These are phyloP conservation scores for Penicillium hordei DNA, from an alignment of 2,329 filamentous ascomycete species.

Conservation along the genomic window DNA sequence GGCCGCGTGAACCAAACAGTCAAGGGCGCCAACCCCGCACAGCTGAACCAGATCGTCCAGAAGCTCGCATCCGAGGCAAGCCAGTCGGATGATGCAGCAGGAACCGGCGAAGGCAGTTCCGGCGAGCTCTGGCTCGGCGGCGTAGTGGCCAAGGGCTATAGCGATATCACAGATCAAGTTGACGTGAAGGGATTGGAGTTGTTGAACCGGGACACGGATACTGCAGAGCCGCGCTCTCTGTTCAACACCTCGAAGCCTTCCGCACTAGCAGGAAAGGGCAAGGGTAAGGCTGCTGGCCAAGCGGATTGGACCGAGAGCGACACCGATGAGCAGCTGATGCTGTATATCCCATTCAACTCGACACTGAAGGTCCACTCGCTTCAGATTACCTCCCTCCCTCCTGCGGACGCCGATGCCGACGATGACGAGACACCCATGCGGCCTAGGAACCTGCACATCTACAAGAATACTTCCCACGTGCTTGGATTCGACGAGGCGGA, in stretches of 20 bases:
- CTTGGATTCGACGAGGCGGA: constrained; percentile 95
- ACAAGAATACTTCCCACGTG: constrained; percentile 83
- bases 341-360: constrained; percentile 86
- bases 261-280: constrained; percentile 49
- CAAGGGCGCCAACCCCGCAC: constrained; percentile 69
- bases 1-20: constrained; percentile 67
- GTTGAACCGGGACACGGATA: constrained; percentile 78
- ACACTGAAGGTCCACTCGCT: constrained; percentile 84
- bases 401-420: constrained; percentile 46
- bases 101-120: constrained; percentile 43
- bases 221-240: constrained; percentile 69
- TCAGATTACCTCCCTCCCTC: constrained; percentile 80
- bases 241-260: constrained; percentile 70
- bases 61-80: constrained; percentile 67
- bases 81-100: constrained; percentile 43
- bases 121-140: constrained; percentile 69
- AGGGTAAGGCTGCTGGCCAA: constrained; percentile 53
- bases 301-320: constrained; percentile 95
- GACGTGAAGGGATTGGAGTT: constrained; percentile 80
- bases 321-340: constrained; percentile 92
- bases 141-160: constrained; percentile 74
- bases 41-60: constrained; percentile 69
- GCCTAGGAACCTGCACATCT: constrained; percentile 80
- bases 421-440: constrained; percentile 76
- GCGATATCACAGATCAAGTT: constrained; percentile 77